A percentile compares a stretch with the other conserved stretches of the same genome.
Evolutionary conservation across 257 asterid genomes (phyloP).

Genomic region (Nyctanthes arbortristis): DNA sequence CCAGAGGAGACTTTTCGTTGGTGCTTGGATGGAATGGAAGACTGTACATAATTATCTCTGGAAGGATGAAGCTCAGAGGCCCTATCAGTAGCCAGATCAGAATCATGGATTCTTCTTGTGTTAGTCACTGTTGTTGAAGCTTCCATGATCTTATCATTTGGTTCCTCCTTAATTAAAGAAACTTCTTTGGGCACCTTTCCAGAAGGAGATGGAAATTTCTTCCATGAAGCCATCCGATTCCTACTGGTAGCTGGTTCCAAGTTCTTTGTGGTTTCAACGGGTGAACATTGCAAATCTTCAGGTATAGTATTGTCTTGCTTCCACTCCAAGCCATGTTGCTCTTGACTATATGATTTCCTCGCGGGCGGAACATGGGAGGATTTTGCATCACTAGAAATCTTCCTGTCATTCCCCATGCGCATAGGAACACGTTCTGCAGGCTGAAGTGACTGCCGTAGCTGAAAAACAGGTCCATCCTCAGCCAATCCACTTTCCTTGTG

Average conservation of each 20-base stretch:
- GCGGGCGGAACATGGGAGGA: conserved; percentile 44
- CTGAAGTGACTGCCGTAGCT: conserved; percentile 85
- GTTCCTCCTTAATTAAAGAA: conserved; percentile 51
- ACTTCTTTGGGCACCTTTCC: conserved; percentile 72
- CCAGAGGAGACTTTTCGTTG: conserved; percentile 84
- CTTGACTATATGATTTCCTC: conserved; percentile 89
- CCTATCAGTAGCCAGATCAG: conserved; percentile 62
- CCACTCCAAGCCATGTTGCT: conserved; percentile 77
- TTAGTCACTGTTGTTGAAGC: conserved; percentile 46
- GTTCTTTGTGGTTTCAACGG: conserved; percentile 47
- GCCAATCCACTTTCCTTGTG: conserved; percentile 96
- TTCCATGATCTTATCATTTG: conserved; percentile 43
- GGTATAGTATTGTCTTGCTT: conserved; percentile 50
- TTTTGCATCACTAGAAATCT: conserved; percentile 45
- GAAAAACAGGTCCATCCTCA: conserved; percentile 75
- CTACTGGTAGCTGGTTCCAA: conserved; percentile 55
- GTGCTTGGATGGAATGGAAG: conserved; percentile 53
- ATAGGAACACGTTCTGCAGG: conserved; percentile 58
- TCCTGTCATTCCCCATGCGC: conserved; percentile 43
- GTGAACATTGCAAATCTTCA: conserved; percentile 41
- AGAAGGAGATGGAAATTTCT: conserved; percentile 75
- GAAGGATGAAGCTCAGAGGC: conserved; percentile 52
- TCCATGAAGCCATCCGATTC: conserved; percentile 90
- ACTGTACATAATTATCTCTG: conserved; percentile 54
- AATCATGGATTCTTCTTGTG: conserved; percentile 47